Conservation (phyloP, 1,139 yeast genomes). For the Yueomyces sp. region DNA sequence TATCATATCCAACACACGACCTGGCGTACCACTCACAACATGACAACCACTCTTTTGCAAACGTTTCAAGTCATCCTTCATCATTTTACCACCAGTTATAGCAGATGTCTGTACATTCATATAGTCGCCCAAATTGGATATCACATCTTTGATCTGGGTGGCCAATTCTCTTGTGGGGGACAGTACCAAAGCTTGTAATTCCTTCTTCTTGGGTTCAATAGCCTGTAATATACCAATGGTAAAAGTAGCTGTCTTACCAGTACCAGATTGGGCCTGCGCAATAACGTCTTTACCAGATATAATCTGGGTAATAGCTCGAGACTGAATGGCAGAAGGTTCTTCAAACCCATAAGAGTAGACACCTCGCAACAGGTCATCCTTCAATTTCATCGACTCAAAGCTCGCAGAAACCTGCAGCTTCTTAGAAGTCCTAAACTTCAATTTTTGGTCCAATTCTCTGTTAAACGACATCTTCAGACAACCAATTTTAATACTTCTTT, state of each 20-base stretch:
- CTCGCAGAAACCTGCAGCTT: conserved; percentile 50
- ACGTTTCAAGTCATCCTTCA: conserved; percentile 67
- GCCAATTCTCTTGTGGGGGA: conserved; percentile 98
- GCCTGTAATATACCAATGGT: conserved; percentile 83
- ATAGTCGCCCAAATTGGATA: conserved; percentile 73
- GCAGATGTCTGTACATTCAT: conserved; percentile 80
- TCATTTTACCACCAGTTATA: conserved; percentile 84
- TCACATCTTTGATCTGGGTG: conserved; percentile 75
- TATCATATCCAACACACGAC: conserved; percentile 80
- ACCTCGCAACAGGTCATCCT: conserved; percentile 57
- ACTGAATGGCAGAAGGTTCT: conserved; percentile 89
- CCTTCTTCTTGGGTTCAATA: conserved; percentile 53
- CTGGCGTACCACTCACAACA: conserved; percentile 95
- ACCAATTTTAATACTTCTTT: neutral
- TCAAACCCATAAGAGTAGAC: conserved; percentile 88
- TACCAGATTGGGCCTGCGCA: conserved; percentile 97
- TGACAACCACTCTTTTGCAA: conserved; percentile 64
- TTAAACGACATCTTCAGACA: conserved; percentile 35
- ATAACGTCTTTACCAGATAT: conserved; percentile 84
- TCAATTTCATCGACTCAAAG: conserved; percentile 70
- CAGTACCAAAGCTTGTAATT: conserved; percentile 65
- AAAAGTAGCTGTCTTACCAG: conserved; percentile 96
- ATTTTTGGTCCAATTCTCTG: conserved; percentile 41
- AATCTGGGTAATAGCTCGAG: conserved; percentile 86
- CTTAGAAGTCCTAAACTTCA: conserved; percentile 51